Evolutionary conservation across 208 protist genomes (phyloP).

Genomic region (Crithidia sp.): DNA sequence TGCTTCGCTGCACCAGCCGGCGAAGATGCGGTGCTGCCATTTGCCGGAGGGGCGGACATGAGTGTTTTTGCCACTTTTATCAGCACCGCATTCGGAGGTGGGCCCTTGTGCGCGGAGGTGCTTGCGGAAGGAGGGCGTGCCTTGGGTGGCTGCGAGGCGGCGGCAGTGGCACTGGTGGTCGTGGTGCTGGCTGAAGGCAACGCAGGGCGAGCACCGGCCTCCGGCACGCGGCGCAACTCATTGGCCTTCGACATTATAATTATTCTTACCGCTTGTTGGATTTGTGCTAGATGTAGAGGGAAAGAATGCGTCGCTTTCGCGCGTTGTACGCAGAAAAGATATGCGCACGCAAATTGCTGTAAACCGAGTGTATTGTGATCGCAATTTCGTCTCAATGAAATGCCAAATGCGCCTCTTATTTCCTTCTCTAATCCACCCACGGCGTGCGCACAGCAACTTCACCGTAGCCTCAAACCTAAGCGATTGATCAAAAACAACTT

Average conservation of each 20-base stretch:
- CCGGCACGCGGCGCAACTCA: neutral
- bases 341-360: neutral
- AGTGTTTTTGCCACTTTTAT: conserved; percentile 4
- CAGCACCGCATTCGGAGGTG: conserved; percentile 6
- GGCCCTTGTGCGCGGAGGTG: neutral
- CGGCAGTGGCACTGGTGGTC: neutral
- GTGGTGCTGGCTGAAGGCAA: neutral
- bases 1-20: neutral
- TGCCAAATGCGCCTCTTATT: no score
- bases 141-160: neutral
- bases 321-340: neutral
- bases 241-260: neutral
- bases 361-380: neutral
- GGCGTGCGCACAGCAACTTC: no score
- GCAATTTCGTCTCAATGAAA: no score
- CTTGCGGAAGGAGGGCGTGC: neutral
- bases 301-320: no score
- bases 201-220: neutral
- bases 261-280: no score
- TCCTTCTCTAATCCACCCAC: no score
- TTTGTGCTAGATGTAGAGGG: no score
- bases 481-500: no score
- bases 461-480: no score
- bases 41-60: conserved; percentile 2
- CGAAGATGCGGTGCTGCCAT: neutral